These are phyloP conservation scores for Echria macrotheca DNA, from an alignment of 495 filamentous ascomycete species.

Conservation along the genomic window DNA sequence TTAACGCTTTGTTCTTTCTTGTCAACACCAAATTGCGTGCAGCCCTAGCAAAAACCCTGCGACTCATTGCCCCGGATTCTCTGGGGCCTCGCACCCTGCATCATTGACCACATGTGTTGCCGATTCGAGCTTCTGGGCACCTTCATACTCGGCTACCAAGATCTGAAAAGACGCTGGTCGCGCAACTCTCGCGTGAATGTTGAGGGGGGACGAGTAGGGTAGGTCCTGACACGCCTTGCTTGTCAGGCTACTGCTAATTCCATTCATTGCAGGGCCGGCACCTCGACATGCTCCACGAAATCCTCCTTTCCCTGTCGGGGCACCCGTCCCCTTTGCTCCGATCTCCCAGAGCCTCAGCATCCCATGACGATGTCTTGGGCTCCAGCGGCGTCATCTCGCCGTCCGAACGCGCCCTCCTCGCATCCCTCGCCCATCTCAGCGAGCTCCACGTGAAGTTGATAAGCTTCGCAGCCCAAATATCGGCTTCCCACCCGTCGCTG, in stretches of 20 bases:
- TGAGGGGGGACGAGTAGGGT: too few species aligned
- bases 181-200: too few species aligned
- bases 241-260: too few species aligned
- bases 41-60: too few species aligned
- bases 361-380: constrained; percentile 29
- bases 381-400: constrained; percentile 54
- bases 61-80: too few species aligned
- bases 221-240: too few species aligned
- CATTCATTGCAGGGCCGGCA: too few species aligned
- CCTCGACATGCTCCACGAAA: constrained; percentile 75
- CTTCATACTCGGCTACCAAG: constrained; percentile 40
- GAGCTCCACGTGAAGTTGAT: constrained; percentile 67
- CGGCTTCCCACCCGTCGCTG: constrained; percentile 63
- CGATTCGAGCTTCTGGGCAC: constrained; percentile 47
- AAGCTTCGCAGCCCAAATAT: constrained; percentile 56
- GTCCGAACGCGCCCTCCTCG: constrained; percentile 75
- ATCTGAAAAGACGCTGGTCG: constrained; percentile 28
- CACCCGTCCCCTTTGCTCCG: constrained; percentile 82
- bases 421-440: constrained; percentile 67
- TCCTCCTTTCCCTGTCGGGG: constrained; percentile 89
- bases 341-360: constrained; percentile 29
- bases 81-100: not conserved
- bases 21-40: not conserved
- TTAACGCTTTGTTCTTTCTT: too few species aligned
- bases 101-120: constrained; percentile 31